Conservation (phyloP, 441 rosid genomes). For the Raphanus hybrid region DNA sequence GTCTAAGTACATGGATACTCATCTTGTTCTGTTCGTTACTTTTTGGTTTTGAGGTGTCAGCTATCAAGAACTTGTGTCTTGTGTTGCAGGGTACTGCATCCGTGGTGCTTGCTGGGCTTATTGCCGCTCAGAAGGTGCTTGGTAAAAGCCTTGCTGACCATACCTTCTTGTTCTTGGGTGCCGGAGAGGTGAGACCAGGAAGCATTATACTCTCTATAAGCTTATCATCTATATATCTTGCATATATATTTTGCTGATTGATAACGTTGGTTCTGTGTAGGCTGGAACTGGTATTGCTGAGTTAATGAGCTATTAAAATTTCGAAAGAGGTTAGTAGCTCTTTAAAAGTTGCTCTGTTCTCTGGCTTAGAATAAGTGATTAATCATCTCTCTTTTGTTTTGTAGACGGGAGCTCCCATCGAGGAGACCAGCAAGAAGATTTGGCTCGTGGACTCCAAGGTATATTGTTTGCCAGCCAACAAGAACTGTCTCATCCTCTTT, state of each 20-base stretch:
- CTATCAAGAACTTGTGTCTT: slow-evolving; percentile 32
- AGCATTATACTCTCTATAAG: not conserved
- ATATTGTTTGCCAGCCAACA: not conserved
- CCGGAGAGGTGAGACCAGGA: slow-evolving; percentile 75
- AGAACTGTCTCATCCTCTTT: too few relatives aligned
- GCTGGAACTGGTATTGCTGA: slow-evolving; percentile 96
- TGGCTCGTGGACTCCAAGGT: slow-evolving; percentile 88
- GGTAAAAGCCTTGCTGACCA: slow-evolving; percentile 74
- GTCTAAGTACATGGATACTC: slow-evolving; percentile 65
- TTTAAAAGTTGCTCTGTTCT: not conserved
- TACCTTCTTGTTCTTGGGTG: slow-evolving; percentile 85
- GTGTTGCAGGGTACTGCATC: slow-evolving; percentile 84
- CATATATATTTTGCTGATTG: slow-evolving; percentile 18
- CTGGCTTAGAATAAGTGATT: slow-evolving; percentile 31
- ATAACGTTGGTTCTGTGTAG: slow-evolving; percentile 47
- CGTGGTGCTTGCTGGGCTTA: slow-evolving; percentile 81
- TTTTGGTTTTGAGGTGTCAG: not conserved
- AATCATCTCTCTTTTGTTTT: slow-evolving; percentile 33
- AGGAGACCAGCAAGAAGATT: slow-evolving; percentile 79
- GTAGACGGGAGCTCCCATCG: slow-evolving; percentile 62
- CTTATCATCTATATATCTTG: not conserved
- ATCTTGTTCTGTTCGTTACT: slow-evolving; percentile 52
- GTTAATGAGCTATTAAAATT: slow-evolving; percentile 81
- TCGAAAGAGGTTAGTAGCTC: slow-evolving; percentile 64
- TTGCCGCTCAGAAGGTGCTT: slow-evolving; percentile 71